Percentiles rank a stretch among this genome's conserved stretches.
These are phyloP conservation scores for Wolfiporia cocos DNA, from an alignment of 1,284 basidiomycete species.

Conservation along the genomic window DNA sequence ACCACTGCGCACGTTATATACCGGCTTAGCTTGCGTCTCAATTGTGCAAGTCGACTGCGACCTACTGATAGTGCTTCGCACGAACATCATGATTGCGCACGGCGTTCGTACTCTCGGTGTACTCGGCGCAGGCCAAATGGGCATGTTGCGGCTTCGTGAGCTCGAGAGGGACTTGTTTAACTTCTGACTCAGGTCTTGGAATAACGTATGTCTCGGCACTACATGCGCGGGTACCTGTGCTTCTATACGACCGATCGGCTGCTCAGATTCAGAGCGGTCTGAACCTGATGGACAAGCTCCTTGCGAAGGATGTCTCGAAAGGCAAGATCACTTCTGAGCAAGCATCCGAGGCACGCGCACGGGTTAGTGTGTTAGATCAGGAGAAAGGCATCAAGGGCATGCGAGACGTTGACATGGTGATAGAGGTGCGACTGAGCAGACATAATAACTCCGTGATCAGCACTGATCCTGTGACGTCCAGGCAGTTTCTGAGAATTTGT, in stretches of 20 bases:
- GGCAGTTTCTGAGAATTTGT: conserved; percentile 87
- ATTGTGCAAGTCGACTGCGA: too few species aligned
- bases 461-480: conserved; percentile 31
- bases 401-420: conserved; percentile 81
- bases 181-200: conserved; percentile 66
- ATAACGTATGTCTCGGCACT: conserved; percentile 85
- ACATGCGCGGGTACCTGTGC: conserved; percentile 70
- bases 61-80: too few species aligned
- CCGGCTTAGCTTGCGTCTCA: too few species aligned
- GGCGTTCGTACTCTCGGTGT: conserved; percentile 67
- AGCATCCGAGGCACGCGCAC: conserved; percentile 67
- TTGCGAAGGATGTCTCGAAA: conserved; percentile 87
- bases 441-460: too few species aligned
- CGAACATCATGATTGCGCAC: conserved; percentile 56
- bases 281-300: conserved; percentile 70
- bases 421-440: conserved; percentile 76
- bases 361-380: conserved; percentile 50
- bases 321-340: conserved; percentile 71
- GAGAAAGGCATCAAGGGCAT: conserved; percentile 46
- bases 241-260: conserved; percentile 56
- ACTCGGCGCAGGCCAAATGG: conserved; percentile 86
- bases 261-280: conserved; percentile 69
- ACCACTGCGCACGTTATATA: too few species aligned
- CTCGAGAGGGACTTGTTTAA: too few species aligned
- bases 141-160: too few species aligned